phyloP scores from a whole-genome alignment of 129 eudicot species.

The Flaveria bidentis region DNA sequence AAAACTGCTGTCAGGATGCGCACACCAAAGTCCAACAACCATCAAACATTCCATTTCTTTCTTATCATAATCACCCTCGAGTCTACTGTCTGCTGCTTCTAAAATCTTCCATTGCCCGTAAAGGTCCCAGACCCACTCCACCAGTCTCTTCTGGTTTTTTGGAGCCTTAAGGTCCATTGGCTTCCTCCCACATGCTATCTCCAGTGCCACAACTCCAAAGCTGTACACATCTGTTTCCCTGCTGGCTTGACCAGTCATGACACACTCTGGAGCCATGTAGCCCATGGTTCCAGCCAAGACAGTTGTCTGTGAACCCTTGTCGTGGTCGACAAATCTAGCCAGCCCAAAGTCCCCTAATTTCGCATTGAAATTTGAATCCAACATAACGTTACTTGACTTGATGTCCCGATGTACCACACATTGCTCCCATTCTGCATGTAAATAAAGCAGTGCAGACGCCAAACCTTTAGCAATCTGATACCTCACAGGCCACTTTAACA shows the following conservation, averaged over 20 bases:
- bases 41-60: conserved; percentile 46
- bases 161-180: conserved; percentile 31
- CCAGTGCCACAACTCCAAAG: conserved; percentile 51
- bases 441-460: conserved; percentile 44
- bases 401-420: conserved; percentile 49
- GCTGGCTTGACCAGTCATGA: conserved; percentile 47
- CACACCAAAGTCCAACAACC: conserved; percentile 57
- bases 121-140: conserved; percentile 50
- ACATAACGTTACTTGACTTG: conserved; percentile 53
- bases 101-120: conserved; percentile 37
- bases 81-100: conserved; percentile 46
- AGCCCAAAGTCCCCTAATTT: conserved; percentile 60
- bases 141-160: conserved; percentile 23
- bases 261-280: conserved; percentile 59
- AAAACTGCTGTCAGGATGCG: conserved; percentile 42
- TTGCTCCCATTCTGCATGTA: conserved; percentile 48
- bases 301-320: conserved; percentile 45
- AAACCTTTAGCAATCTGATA: conserved; percentile 42
- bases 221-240: conserved; percentile 57
- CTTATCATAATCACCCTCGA: conserved; percentile 28
- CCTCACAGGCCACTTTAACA: conserved; percentile 44
- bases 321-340: conserved; percentile 52
- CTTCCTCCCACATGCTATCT: conserved; percentile 49
- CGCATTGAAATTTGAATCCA: conserved; percentile 50
- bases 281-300: conserved; percentile 56